These are phyloP conservation scores for Colletotrichum paranaense DNA, from an alignment of 2,329 filamentous ascomycete species.

Conservation along the genomic window DNA sequence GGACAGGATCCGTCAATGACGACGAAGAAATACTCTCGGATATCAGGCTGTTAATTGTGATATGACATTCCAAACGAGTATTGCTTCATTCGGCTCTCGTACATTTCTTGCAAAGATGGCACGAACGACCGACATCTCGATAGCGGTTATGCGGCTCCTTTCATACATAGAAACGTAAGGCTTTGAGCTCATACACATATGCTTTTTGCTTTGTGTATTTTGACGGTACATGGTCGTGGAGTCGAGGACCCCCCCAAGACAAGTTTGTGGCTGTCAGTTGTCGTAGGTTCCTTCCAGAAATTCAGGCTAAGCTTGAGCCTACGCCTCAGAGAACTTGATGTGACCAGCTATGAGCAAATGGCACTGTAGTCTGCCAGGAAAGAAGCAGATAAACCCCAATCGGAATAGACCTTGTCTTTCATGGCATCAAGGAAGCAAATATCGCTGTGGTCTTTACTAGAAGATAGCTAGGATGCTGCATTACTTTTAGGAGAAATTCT, in stretches of 20 bases:
- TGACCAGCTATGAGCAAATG: not conserved
- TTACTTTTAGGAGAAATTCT: not conserved
- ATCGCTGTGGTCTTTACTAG: not conserved
- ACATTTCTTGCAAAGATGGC: not conserved
- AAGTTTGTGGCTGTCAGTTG: not conserved
- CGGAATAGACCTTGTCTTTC: not conserved
- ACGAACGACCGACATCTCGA: not conserved
- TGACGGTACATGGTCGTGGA: not conserved
- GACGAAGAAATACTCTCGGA: not conserved
- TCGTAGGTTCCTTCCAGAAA: not conserved
- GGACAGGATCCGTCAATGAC: too few species aligned
- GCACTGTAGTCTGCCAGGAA: not conserved
- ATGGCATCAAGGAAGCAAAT: not conserved
- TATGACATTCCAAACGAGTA: not conserved
- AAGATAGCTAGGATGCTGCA: not conserved
- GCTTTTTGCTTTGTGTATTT: not conserved
- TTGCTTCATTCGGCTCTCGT: not conserved
- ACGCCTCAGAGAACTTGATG: not conserved
- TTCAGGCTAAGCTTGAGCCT: not conserved
- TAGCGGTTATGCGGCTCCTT: not conserved
- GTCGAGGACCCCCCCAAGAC: not conserved
- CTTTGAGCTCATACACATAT: not conserved
- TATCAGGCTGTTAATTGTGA: rapidly evolving
- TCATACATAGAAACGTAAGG: not conserved
- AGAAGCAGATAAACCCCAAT: not conserved